A percentile compares a stretch with the other conserved stretches of the same genome.
phyloP scores from a whole-genome alignment of 495 filamentous ascomycete species.

The Penicillium bovifimosum region DNA sequence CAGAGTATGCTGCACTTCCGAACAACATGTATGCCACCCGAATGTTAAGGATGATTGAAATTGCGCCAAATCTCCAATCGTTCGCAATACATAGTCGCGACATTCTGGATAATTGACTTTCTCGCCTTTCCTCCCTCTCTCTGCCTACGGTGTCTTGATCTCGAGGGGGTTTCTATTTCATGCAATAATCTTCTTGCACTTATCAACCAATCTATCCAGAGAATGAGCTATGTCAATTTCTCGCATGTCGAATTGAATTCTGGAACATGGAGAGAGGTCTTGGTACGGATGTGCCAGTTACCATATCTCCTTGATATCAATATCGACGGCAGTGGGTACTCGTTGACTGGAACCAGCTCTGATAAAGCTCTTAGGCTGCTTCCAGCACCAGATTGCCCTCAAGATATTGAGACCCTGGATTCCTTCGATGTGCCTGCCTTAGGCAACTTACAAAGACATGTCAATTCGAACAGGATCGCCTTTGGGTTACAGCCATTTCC shows the following conservation, averaged over 20 bases:
- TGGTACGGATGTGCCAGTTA: too few species aligned
- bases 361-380: too few species aligned
- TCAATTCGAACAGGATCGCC: too few species aligned
- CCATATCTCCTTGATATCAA: too few species aligned
- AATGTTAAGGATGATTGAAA: neutral
- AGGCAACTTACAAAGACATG: too few species aligned
- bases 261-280: neutral
- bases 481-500: too few species aligned
- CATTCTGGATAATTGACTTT: slow-evolving; percentile 2
- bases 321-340: too few species aligned
- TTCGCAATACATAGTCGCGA: neutral
- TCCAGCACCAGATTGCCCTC: too few species aligned
- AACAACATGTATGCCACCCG: neutral
- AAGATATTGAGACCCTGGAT: too few species aligned
- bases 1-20: too few species aligned
- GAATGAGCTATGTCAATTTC: neutral
- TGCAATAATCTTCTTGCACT: neutral
- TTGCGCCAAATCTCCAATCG: neutral
- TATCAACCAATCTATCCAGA: neutral
- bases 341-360: too few species aligned
- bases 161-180: neutral
- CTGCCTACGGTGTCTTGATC: neutral
- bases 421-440: too few species aligned
- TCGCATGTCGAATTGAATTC: neutral
- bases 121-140: neutral